These are phyloP conservation scores for Trypanosoma avium DNA, from an alignment of 208 protist species.

Conservation along the genomic window DNA sequence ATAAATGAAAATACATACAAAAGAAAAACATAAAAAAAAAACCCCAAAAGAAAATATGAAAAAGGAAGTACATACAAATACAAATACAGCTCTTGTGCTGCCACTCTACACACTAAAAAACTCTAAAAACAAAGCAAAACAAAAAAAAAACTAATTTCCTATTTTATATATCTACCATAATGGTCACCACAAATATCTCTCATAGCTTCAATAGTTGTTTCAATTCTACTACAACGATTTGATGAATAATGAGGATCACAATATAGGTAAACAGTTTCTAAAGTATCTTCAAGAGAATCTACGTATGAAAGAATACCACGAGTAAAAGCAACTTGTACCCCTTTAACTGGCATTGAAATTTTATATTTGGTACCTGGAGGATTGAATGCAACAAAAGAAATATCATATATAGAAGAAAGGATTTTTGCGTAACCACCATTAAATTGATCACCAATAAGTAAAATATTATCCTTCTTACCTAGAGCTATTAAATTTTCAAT, in stretches of 20 bases:
- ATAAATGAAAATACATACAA: too few relatives aligned
- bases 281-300: slow-evolving; percentile 73
- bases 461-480: slow-evolving; percentile 37
- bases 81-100: slow-evolving; percentile 1
- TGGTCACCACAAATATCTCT: slow-evolving; percentile 61
- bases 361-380: slow-evolving; percentile 73
- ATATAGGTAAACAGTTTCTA: slow-evolving; percentile 49
- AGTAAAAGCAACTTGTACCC: slow-evolving; percentile 56
- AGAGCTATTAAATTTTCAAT: slow-evolving; percentile 40
- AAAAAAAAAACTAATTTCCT: not conserved
- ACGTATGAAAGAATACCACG: slow-evolving; percentile 75
- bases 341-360: slow-evolving; percentile 22
- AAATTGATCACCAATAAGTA: slow-evolving; percentile 85
- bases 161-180: slow-evolving; percentile 29
- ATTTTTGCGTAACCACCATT: slow-evolving; percentile 89
- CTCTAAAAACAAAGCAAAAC: slow-evolving; percentile 8
- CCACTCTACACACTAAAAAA: not conserved
- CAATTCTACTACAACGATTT: slow-evolving; percentile 66
- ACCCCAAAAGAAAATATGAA: slow-evolving; percentile 12
- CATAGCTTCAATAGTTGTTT: slow-evolving; percentile 58
- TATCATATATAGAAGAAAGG: slow-evolving; percentile 42
- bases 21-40: too few relatives aligned
- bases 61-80: slow-evolving; percentile 7
- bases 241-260: slow-evolving; percentile 52
- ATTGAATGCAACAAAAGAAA: slow-evolving; percentile 82